Evolutionary conservation across 1,284 basidiomycete species (phyloP), one percentile per base, ranked within the genome.

Genomic region (Ustilago nuda): DNA sequence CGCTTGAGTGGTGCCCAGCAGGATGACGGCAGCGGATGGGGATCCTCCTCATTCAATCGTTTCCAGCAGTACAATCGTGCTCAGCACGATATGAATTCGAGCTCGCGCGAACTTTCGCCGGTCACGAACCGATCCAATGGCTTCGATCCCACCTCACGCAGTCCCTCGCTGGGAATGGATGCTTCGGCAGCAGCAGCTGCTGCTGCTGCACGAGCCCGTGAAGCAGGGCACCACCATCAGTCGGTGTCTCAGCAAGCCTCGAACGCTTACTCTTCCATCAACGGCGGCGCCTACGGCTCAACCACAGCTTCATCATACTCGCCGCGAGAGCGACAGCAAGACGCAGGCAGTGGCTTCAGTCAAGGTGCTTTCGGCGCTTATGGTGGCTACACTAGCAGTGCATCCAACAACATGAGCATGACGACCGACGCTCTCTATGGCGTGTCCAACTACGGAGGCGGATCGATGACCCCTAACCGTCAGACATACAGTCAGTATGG

Each of bases 91-190:
- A 51, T 62, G 46, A 37, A n/a, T 46, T 63, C 67, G 37, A 62
- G 52, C 32, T 57, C 56, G 33, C 57, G 61, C 27, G 74, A 76
- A 27, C 63, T 76, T 3, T 76, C 70, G 43, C 66, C 74, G 0
- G 74, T 72, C 15, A 37, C 52, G 4, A 64, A 43, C 13, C 69
- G 74, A 41, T 63, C 66, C 11, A 69, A 66, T 23, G 70, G 66
- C 2, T 76, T 76, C 57, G 74, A 76, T 15, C 70, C 74, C 4
- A 71, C 70, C 32, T 67, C 74, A 17, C 74, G 74, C 48, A 76
- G 74, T 45, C 70, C 74, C 27, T 68, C 63, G 9, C 43, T 72
- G 37, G 62, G 66, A n/a, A 55, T 72, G 55, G 73, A 72, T 52
- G 61, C 66, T 13, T 58, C 66, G 12, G 59, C 58, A n/a, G 64